phyloP scores from a whole-genome alignment of 2,329 filamentous ascomycete genomes.

The Nannizziopsis barbatae region DNA sequence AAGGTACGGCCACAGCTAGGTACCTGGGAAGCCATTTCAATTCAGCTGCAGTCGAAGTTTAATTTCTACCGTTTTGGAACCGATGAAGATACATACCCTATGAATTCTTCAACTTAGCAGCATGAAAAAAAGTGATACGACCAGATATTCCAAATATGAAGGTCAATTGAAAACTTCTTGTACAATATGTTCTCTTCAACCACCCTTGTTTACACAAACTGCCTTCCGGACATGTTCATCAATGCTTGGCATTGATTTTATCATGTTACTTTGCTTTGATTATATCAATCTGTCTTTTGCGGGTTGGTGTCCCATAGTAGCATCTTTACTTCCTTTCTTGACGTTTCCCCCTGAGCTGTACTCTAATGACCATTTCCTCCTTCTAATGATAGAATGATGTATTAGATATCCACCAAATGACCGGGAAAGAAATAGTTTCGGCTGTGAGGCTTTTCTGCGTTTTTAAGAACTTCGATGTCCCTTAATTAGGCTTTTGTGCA shows the following conservation, averaged over 20 bases:
- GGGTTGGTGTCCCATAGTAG: too few relatives aligned
- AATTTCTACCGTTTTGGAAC: not conserved
- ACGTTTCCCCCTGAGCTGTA: too few relatives aligned
- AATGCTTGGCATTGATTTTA: not conserved
- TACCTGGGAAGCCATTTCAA: not conserved
- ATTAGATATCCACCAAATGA: too few relatives aligned
- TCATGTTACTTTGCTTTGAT: too few relatives aligned
- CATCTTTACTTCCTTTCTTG: too few relatives aligned
- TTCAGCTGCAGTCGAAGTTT: not conserved
- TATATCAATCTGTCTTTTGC: too few relatives aligned
- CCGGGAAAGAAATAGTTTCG: too few relatives aligned
- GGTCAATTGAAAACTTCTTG: not conserved
- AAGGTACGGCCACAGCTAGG: conserved; percentile 46
- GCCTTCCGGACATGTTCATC: not conserved
- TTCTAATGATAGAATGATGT: too few relatives aligned
- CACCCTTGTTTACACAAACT: not conserved
- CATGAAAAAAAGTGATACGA: not conserved
- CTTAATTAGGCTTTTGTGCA: too few relatives aligned
- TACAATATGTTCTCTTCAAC: conserved; percentile 3
- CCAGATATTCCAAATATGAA: not conserved
- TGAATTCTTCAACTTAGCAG: not conserved
- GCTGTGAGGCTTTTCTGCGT: too few relatives aligned
- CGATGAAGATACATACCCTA: not conserved
- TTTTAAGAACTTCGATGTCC: too few relatives aligned
- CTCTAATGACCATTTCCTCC: too few relatives aligned